Percentiles rank a stretch among this genome's conserved stretches.
phyloP scores from a whole-genome alignment of 768 basidiomycete genomes.

The Megacollybia marginata region DNA sequence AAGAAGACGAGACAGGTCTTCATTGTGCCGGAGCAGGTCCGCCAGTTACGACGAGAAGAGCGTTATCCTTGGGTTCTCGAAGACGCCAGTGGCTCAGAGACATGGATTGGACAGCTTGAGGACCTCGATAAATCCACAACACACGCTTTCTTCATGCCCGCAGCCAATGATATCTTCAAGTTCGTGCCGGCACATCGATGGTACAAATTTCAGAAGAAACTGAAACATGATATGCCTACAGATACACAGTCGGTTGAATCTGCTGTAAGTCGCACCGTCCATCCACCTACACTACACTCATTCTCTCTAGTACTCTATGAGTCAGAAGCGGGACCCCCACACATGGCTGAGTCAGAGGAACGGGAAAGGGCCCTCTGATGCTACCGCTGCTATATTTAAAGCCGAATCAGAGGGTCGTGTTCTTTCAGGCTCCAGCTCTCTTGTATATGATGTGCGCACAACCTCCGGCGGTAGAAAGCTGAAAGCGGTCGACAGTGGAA shows the following conservation, averaged over 20 bases:
- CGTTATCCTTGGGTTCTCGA: constrained; percentile 91
- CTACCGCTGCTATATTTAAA: constrained; percentile 65
- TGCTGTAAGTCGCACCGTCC: constrained; percentile 34
- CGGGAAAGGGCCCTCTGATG: constrained; percentile 51
- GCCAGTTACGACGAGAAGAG: constrained; percentile 80
- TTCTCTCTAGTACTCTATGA: constrained; percentile 34
- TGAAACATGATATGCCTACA: constrained; percentile 64
- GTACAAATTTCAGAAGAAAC: constrained; percentile 90
- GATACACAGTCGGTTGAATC: constrained; percentile 61
- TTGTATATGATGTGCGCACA: constrained; percentile 41
- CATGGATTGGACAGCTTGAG: constrained; percentile 80
- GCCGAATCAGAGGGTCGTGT: constrained; percentile 45
- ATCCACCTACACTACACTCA: constrained; percentile 10
- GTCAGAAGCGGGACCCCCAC: constrained; percentile 71
- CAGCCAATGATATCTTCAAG: constrained; percentile 74
- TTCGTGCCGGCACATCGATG: constrained; percentile 84
- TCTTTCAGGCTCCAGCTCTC: constrained; percentile 29
- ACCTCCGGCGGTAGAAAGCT: constrained; percentile 66
- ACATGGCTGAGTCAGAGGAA: constrained; percentile 63
- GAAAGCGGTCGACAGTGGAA: constrained; percentile 62
- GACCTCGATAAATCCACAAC: constrained; percentile 65
- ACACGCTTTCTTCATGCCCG: constrained; percentile 80
- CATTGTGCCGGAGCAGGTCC: constrained; percentile 67
- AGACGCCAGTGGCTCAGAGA: constrained; percentile 61
- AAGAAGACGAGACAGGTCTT: constrained; percentile 82